Evolutionary conservation across 2,329 filamentous ascomycete species (phyloP).

Genomic region (Phyllosticta citriasiana): DNA sequence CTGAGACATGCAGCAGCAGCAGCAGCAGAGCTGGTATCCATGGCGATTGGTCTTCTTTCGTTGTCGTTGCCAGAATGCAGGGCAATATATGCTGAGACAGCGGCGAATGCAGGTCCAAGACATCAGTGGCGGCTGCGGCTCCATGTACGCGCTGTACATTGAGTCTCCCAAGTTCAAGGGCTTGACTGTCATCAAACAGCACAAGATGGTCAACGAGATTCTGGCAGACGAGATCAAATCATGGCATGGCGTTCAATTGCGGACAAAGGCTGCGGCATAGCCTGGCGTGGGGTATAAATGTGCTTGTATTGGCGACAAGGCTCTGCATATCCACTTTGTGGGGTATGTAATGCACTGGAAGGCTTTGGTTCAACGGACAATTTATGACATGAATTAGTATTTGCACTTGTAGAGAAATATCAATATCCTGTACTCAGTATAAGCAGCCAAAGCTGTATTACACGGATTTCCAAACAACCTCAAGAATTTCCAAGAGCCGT

Average conservation of each 20-base stretch:
- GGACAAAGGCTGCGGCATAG: constrained; percentile 40
- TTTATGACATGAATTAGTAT: neutral
- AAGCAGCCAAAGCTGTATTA: neutral
- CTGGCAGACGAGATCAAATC: constrained; percentile 65
- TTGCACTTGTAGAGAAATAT: neutral
- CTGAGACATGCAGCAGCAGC: neutral
- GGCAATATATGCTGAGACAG: neutral
- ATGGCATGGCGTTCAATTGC: constrained; percentile 77
- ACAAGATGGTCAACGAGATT: constrained; percentile 67
- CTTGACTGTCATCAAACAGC: constrained; percentile 65
- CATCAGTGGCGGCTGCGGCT: constrained; percentile 73
- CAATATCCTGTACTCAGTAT: neutral
- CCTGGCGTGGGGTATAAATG: neutral
- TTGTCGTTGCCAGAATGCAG: neutral
- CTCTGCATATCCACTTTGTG: neutral
- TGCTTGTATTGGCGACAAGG: neutral
- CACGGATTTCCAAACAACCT: neutral
- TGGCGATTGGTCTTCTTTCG: neutral
- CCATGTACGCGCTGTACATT: constrained; percentile 79
- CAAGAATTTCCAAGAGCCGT: neutral
- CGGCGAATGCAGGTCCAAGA: constrained; percentile 54
- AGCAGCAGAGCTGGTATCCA: neutral
- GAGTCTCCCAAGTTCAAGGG: constrained; percentile 62
- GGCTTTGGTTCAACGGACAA: neutral
- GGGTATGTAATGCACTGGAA: neutral